Percentiles rank a stretch among this genome's conserved stretches.
phyloP scores from a whole-genome alignment of 352 stramenopile genomes.

The Hyaloperonospora brassicae region DNA sequence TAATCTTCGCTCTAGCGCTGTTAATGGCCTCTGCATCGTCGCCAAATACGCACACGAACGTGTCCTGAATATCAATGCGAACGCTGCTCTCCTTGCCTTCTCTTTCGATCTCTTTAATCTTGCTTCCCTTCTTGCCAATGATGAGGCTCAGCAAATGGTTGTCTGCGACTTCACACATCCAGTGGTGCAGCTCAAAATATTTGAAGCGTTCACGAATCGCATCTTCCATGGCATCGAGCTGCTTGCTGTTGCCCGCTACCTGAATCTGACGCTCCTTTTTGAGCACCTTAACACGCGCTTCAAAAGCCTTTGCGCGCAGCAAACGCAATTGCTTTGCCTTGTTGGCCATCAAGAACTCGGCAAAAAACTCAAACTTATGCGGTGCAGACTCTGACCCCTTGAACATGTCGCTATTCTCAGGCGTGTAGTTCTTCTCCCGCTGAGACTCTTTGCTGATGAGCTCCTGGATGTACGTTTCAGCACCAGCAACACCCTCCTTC shows the following conservation, averaged over 20 bases:
- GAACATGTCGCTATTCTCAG: conserved; percentile 40
- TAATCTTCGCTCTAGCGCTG: conserved; percentile 38
- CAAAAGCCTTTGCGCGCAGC: conserved; percentile 43
- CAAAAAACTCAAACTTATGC: conserved; percentile 68
- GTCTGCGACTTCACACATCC: conserved; percentile 51
- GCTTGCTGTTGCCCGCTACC: conserved; percentile 58
- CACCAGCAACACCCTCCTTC: conserved; percentile 44
- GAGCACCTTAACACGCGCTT: conserved; percentile 61
- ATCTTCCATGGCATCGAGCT: conserved; percentile 54
- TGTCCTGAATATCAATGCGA: conserved; percentile 61
- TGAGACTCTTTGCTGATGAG: conserved; percentile 60
- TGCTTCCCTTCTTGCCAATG: conserved; percentile 73
- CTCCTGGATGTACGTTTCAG: conserved; percentile 50
- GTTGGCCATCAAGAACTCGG: conserved; percentile 73
- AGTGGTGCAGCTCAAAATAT: conserved; percentile 51
- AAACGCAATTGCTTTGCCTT: conserved; percentile 63
- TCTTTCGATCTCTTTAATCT: conserved; percentile 69
- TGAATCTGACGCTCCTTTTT: conserved; percentile 59
- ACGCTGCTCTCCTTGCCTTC: conserved; percentile 40
- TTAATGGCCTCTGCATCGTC: conserved; percentile 43
- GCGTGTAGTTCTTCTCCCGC: conserved; percentile 45
- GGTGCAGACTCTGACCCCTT: conserved; percentile 30
- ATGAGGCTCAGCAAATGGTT: conserved; percentile 62
- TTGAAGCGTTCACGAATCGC: conserved; percentile 47
- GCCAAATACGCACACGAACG: conserved; percentile 57